phyloP scores from a whole-genome alignment of 106 monocot species.

The Acorus gramineus region DNA sequence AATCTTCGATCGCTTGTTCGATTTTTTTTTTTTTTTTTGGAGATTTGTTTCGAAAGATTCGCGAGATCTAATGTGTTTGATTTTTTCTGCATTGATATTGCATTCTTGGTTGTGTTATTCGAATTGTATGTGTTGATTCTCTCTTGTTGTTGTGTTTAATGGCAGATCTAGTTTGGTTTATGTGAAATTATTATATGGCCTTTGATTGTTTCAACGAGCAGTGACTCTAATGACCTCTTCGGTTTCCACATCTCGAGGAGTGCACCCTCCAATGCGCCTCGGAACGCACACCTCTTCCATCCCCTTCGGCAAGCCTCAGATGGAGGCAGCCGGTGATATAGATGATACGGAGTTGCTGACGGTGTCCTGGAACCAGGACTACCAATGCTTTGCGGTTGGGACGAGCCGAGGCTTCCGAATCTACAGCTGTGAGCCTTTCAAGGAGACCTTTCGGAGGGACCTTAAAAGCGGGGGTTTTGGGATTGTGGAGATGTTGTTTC shows the following conservation, averaged over 20 bases:
- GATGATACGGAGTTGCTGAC: conserved; percentile 57
- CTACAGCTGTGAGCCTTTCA: conserved; percentile 74
- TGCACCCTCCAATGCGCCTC: conserved; percentile 15
- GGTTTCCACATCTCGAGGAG: conserved; percentile 34
- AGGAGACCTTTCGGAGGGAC: conserved; percentile 84
- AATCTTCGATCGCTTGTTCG: no score
- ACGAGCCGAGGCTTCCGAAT: conserved; percentile 77
- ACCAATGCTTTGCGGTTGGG: conserved; percentile 68
- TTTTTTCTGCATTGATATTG: no score
- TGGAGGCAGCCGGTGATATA: conserved; percentile 17
- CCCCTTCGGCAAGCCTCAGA: conserved; percentile 28
- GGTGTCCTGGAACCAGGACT: conserved; percentile 92
- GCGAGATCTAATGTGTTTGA: no score
- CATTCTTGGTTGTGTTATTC: no score
- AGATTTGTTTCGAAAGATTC: no score
- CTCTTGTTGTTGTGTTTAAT: no score
- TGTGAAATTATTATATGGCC: no score
- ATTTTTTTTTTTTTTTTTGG: no score
- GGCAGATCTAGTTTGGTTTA: no score
- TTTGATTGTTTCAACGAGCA: no score
- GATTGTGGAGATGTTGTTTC: conserved; percentile 74
- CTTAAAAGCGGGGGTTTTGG: conserved; percentile 75
- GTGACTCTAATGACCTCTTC: conserved; percentile 33
- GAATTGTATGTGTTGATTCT: no score
- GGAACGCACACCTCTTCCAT: conserved; percentile 15